Evolutionary conservation across 2,329 filamentous ascomycete genomes (phyloP).

Genomic region (Annulohypoxylon truncatum): DNA sequence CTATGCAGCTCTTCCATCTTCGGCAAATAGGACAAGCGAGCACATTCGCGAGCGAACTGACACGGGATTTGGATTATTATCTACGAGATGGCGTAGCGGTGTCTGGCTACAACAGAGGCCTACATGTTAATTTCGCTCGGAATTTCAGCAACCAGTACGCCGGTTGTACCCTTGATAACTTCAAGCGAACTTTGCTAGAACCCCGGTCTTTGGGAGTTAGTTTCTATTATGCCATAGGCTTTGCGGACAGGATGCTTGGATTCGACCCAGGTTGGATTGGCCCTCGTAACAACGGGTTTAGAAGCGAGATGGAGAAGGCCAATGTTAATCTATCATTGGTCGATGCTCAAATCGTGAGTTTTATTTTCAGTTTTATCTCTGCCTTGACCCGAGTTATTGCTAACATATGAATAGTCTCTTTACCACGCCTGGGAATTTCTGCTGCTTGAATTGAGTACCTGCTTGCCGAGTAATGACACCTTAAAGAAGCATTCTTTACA

Average conservation of each 20-base stretch:
- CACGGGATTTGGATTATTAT: conserved; percentile 82
- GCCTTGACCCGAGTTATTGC: not conserved
- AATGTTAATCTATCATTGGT: conserved; percentile 93
- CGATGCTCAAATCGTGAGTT: conserved; percentile 83
- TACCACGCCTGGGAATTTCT: conserved; percentile 92
- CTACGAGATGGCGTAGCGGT: conserved; percentile 81
- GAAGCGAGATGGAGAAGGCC: conserved; percentile 83
- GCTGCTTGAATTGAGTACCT: conserved; percentile 82
- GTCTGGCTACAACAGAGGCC: conserved; percentile 85
- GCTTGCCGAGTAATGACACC: conserved; percentile 62
- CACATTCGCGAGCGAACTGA: conserved; percentile 75
- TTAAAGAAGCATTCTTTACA: conserved; percentile 78
- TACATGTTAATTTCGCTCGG: conserved; percentile 85
- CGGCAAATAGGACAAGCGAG: conserved; percentile 78
- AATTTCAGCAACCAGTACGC: conserved; percentile 86
- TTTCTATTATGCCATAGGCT: conserved; percentile 86
- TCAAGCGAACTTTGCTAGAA: conserved; percentile 80
- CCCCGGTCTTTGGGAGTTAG: conserved; percentile 74
- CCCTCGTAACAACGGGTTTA: conserved; percentile 76
- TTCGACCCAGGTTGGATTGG: conserved; percentile 84
- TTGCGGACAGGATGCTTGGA: conserved; percentile 79
- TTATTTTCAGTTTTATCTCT: not conserved
- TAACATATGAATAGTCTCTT: conserved; percentile 68
- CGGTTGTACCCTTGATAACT: conserved; percentile 77
- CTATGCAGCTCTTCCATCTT: conserved; percentile 89